A percentile compares a stretch with the other conserved stretches of the same genome.
Evolutionary conservation across 371 early-diverging fungal species (phyloP).

Genomic region (Entomophthora muscae): DNA sequence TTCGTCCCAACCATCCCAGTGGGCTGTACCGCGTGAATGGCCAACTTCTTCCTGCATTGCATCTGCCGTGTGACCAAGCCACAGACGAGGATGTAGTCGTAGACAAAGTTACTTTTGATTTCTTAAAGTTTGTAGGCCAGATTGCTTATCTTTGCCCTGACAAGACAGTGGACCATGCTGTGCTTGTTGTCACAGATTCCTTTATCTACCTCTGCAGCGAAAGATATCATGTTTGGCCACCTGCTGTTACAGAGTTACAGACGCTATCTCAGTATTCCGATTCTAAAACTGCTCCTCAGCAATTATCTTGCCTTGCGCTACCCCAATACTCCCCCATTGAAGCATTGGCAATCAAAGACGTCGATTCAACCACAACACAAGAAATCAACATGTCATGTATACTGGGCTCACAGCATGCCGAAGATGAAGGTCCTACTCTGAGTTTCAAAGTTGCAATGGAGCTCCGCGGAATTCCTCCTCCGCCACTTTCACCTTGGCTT

Average conservation of each 20-base stretch:
- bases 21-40: background rate
- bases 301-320: background rate
- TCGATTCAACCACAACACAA: background rate
- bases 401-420: background rate
- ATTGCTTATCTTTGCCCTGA: conserved; percentile 13
- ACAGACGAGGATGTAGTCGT: conserved; percentile 21
- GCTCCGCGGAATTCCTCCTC: background rate
- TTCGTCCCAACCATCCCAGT: background rate
- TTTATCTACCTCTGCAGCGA: conserved; percentile 22
- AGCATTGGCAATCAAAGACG: background rate
- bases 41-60: background rate
- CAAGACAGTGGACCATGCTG: conserved; percentile 6
- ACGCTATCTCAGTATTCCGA: background rate
- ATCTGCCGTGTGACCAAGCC: conserved; percentile 14
- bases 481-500: background rate
- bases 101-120: conserved; percentile 33
- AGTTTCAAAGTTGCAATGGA: background rate
- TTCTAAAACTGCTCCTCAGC: background rate
- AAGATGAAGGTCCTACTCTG: background rate
- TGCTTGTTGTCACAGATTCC: conserved; percentile 17
- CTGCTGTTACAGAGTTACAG: conserved; percentile 17
- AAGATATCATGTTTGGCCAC: conserved; percentile 26
- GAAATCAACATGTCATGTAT: background rate
- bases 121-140: conserved; percentile 26
- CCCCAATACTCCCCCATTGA: background rate